phyloP scores from a whole-genome alignment of 202 grass and related monocot species.

The Panicum virgatum region DNA sequence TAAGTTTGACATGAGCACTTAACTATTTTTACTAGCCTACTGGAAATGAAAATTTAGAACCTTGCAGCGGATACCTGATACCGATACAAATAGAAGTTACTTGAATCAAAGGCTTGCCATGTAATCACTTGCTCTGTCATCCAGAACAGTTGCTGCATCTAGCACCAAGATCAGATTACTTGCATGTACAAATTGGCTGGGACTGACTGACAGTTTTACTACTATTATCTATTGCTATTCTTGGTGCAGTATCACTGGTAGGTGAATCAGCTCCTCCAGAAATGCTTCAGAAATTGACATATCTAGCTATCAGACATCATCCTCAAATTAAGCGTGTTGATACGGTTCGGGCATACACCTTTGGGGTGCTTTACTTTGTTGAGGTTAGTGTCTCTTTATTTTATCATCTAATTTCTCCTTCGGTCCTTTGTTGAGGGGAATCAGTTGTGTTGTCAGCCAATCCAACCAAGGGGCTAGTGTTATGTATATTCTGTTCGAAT shows the following conservation, averaged over 20 bases:
- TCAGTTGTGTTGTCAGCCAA: neutral
- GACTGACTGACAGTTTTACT: neutral
- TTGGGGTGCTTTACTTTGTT: conserved; percentile 96
- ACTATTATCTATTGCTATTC: conserved; percentile 13
- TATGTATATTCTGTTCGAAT: conserved; percentile 1
- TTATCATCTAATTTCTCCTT: neutral
- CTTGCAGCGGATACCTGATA: neutral
- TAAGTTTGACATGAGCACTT: neutral
- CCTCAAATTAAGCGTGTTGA: conserved; percentile 88
- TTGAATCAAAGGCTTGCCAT: neutral
- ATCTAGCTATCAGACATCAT: conserved; percentile 81
- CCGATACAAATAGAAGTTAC: neutral
- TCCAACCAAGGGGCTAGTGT: neutral
- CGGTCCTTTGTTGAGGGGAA: neutral
- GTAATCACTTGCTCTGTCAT: neutral
- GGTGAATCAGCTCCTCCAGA: conserved; percentile 92
- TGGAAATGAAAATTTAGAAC: neutral
- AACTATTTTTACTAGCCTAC: conserved; percentile 9
- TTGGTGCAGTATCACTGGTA: conserved; percentile 79
- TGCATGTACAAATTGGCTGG: conserved; percentile 7
- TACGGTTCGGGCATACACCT: conserved; percentile 96
- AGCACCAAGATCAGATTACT: conserved; percentile 2
- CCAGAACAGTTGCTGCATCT: neutral
- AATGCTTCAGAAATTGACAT: conserved; percentile 97
- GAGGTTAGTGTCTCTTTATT: conserved; percentile 56